Evolutionary conservation across 169 alveolate species (phyloP).

Genomic region (Pseudocohnilembus persalinus): DNA sequence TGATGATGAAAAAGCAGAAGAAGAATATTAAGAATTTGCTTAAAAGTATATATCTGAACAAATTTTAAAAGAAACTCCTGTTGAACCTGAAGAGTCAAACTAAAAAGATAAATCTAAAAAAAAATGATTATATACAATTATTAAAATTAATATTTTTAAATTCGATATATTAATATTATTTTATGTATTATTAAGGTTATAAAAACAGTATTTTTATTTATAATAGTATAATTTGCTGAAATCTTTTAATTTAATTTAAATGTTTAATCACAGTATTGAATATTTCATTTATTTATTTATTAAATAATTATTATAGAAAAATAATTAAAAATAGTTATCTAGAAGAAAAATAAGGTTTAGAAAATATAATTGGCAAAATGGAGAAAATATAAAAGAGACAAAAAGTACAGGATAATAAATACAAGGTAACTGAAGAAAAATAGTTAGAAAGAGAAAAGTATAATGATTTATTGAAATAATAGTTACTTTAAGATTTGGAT

Average conservation of each 20-base stretch:
- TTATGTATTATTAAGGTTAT: too few relatives aligned
- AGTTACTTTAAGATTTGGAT: not conserved
- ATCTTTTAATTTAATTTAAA: too few relatives aligned
- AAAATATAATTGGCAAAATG: not conserved
- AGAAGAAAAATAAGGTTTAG: not conserved
- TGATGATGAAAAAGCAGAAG: slow-evolving; percentile 15
- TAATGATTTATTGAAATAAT: too few relatives aligned
- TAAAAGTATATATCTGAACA: slow-evolving; percentile 8
- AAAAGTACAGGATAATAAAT: not conserved
- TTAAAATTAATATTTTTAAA: too few relatives aligned
- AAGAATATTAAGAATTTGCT: slow-evolving; percentile 27
- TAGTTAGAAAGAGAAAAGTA: not conserved
- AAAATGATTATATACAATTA: not conserved
- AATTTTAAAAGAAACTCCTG: not conserved
- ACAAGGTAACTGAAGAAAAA: not conserved
- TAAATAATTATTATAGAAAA: too few relatives aligned
- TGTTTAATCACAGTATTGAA: too few relatives aligned
- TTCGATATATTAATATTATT: too few relatives aligned
- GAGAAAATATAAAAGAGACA: not conserved
- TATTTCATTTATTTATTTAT: too few relatives aligned
- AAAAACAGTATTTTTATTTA: too few relatives aligned
- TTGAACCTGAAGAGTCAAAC: slow-evolving; percentile 4
- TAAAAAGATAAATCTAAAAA: not conserved
- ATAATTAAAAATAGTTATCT: not conserved
- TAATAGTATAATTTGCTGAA: too few relatives aligned